phyloP scores from a whole-genome alignment of 2,329 filamentous ascomycete genomes.

The Aspergillus nomiae region DNA sequence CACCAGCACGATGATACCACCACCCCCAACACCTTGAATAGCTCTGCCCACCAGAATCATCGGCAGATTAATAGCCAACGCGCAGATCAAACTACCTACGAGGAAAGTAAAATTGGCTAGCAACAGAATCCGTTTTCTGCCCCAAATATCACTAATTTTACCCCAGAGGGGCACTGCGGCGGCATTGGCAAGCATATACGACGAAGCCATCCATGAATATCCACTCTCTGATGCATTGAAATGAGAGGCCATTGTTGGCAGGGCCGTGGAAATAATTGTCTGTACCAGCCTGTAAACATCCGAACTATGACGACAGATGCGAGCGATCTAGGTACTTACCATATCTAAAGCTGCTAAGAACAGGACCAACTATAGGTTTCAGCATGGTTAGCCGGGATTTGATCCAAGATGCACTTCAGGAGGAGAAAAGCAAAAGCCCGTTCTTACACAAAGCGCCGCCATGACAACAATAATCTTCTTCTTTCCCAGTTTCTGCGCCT shows the following conservation, averaged over 20 bases:
- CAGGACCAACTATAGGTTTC: conserved; percentile 51
- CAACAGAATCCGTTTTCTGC: conserved; percentile 64
- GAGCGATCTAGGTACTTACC: conserved; percentile 30
- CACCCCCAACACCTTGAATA: conserved; percentile 65
- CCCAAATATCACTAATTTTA: conserved; percentile 68
- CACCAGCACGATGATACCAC: conserved; percentile 64
- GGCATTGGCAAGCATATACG: conserved; percentile 49
- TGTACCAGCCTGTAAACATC: conserved; percentile 17
- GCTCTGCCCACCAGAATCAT: conserved; percentile 65
- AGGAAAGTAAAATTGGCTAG: conserved; percentile 64
- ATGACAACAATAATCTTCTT: conserved; percentile 45
- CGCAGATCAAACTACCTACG: conserved; percentile 63
- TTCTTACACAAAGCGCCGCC: conserved; percentile 43
- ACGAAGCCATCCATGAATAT: conserved; percentile 53
- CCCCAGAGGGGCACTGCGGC: conserved; percentile 61
- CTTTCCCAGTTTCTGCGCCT: conserved; percentile 42
- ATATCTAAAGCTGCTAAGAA: conserved; percentile 64
- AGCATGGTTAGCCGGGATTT: conserved; percentile 1
- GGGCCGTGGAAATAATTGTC: conserved; percentile 49
- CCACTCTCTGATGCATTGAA: conserved; percentile 47
- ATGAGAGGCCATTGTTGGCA: conserved; percentile 46
- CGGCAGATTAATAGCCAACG: conserved; percentile 57
- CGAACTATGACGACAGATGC: not conserved
- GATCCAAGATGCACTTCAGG: not conserved
- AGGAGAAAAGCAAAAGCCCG: not conserved